These are phyloP conservation scores for Cyclotella baltica DNA, from an alignment of 108 stramenopile species.

Conservation along the genomic window DNA sequence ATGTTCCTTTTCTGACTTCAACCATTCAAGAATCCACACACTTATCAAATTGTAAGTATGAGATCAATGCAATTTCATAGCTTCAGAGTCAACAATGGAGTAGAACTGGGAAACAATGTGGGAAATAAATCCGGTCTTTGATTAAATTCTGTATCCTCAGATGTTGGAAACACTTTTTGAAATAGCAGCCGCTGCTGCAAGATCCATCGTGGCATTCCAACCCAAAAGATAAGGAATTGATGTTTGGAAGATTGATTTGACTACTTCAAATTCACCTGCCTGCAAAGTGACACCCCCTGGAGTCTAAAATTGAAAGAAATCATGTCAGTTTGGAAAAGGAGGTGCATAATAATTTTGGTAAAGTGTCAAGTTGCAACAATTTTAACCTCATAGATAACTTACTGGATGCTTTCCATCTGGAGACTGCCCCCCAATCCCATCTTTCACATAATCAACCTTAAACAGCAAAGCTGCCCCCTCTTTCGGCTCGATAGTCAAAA, in stretches of 20 bases:
- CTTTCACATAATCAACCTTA: slow-evolving; percentile 55
- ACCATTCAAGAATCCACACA: too few species aligned
- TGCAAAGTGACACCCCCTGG: slow-evolving; percentile 58
- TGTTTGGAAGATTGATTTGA: slow-evolving; percentile 53
- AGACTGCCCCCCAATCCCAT: slow-evolving; percentile 60
- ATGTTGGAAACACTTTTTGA: slow-evolving; percentile 18
- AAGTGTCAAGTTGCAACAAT: too few species aligned
- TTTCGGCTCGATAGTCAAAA: slow-evolving; percentile 60
- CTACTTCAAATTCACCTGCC: slow-evolving; percentile 67
- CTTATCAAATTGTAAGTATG: too few species aligned
- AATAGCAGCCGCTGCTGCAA: slow-evolving; percentile 44
- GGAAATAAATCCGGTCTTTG: too few species aligned
- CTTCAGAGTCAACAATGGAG: too few species aligned
- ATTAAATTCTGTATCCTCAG: too few species aligned
- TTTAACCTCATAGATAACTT: slow-evolving; percentile 8
- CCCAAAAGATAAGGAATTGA: slow-evolving; percentile 62
- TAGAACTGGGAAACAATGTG: too few species aligned
- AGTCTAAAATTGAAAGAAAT: neutral
- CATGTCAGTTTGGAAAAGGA: neutral
- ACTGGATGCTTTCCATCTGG: slow-evolving; percentile 39
- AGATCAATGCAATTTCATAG: too few species aligned
- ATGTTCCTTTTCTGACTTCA: too few species aligned
- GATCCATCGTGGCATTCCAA: slow-evolving; percentile 66
- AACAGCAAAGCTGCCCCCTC: slow-evolving; percentile 61
- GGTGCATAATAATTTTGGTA: too few species aligned